phyloP scores from a whole-genome alignment of 257 asterid genomes.

The Nicotiana paniculata region DNA sequence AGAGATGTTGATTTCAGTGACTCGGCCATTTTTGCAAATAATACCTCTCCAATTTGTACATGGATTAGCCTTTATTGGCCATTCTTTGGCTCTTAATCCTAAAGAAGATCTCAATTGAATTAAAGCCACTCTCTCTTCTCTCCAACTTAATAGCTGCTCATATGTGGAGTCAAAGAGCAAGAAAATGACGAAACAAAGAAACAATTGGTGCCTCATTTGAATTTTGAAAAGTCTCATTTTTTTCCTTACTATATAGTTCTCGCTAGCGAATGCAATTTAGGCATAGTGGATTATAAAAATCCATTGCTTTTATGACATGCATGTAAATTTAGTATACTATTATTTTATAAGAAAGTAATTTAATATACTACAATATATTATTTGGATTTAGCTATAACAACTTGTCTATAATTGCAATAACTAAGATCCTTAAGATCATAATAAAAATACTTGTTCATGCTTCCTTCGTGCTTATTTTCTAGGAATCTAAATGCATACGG shows the following conservation, averaged over 20 bases:
- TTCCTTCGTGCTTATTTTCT: no score
- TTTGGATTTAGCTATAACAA: neutral
- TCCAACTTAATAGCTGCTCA: slow-evolving; percentile 36
- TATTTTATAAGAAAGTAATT: neutral
- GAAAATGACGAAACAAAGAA: slow-evolving; percentile 27
- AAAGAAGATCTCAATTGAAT: slow-evolving; percentile 81
- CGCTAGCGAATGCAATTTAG: neutral
- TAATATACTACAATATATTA: neutral
- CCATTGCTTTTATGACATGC: neutral
- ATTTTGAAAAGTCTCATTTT: slow-evolving; percentile 33
- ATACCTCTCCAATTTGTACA: slow-evolving; percentile 70
- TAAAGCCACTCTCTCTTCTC: slow-evolving; percentile 47
- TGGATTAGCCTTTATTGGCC: slow-evolving; percentile 80
- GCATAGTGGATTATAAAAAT: neutral
- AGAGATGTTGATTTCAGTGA: slow-evolving; percentile 60
- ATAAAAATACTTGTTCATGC: no score
- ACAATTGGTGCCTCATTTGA: slow-evolving; percentile 54
- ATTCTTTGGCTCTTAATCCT: slow-evolving; percentile 73
- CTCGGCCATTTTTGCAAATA: slow-evolving; percentile 54
- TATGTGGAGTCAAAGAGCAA: slow-evolving; percentile 42
- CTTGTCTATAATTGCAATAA: no score
- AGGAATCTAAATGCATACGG: no score
- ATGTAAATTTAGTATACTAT: neutral
- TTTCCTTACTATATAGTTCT: neutral
- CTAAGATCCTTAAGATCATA: no score